Percentiles rank a stretch among this genome's conserved stretches.
phyloP scores from a whole-genome alignment of 371 early-diverging fungal genomes.

The Saksenaea vasiformis region DNA sequence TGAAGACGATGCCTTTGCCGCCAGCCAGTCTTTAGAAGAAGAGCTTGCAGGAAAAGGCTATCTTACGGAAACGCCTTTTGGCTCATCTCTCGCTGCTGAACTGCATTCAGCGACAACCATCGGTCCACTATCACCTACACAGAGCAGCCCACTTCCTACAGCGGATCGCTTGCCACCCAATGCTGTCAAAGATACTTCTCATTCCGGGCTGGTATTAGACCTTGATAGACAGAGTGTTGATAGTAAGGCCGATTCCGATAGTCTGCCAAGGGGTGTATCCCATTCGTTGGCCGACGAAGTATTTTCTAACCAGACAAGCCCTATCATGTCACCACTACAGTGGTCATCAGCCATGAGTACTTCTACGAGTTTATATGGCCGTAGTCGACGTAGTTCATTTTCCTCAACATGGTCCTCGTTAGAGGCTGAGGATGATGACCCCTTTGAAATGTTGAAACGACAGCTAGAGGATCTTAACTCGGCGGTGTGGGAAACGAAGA shows the following conservation, averaged over 20 bases:
- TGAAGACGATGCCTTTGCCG: constrained; percentile 14
- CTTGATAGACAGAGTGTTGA: not conserved
- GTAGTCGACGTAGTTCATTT: constrained; percentile 15
- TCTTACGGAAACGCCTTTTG: constrained; percentile 7
- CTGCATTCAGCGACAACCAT: constrained; percentile 5
- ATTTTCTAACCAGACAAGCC: constrained; percentile 26
- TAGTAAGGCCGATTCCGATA: not conserved
- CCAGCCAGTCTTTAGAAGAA: constrained; percentile 9
- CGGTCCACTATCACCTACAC: not conserved
- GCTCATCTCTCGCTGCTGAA: constrained; percentile 12
- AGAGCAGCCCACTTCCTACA: constrained; percentile 32
- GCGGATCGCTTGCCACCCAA: constrained; percentile 1
- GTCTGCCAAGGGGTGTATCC: constrained; percentile 13
- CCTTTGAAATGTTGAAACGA: constrained; percentile 15
- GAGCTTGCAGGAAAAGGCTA: constrained; percentile 11
- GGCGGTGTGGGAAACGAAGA: constrained; percentile 23
- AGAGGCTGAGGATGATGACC: constrained; percentile 13
- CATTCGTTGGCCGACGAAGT: constrained; percentile 15
- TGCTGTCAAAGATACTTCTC: not conserved
- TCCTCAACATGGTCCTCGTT: constrained; percentile 8
- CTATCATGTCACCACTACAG: constrained; percentile 27
- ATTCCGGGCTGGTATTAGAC: not conserved
- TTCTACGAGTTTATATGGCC: constrained; percentile 7
- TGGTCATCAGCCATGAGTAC: constrained; percentile 30
- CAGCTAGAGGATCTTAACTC: constrained; percentile 18